A percentile compares a stretch with the other conserved stretches of the same genome.
Conservation (phyloP, 1,284 basidiomycete genomes). For the Trichosporon sp. region DNA sequence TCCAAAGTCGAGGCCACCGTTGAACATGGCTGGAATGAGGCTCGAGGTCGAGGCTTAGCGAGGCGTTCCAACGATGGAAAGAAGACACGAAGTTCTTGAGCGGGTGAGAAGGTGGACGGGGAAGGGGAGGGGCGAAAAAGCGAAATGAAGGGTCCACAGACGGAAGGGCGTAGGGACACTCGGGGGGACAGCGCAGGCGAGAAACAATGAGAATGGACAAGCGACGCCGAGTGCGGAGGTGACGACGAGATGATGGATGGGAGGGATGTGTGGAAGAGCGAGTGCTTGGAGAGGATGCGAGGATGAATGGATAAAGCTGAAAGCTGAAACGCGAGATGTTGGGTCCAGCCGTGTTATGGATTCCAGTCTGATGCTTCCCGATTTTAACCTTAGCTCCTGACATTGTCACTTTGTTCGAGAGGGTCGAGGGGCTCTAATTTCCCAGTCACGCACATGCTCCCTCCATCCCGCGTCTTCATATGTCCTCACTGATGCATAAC, state of each 20-base stretch:
- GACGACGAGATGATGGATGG: not conserved
- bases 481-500: not conserved
- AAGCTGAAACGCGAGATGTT: not conserved
- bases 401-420: not conserved
- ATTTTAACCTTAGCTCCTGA: not conserved
- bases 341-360: not conserved
- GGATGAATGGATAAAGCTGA: not conserved
- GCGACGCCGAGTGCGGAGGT: not conserved
- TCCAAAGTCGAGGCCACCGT: conserved; percentile 34
- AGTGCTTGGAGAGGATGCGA: not conserved
- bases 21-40: conserved; percentile 24
- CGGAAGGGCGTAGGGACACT: not conserved
- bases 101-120: not conserved
- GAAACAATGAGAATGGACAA: not conserved
- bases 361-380: conserved; percentile 1
- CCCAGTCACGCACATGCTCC: not conserved
- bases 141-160: not conserved
- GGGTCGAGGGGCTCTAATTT: not conserved
- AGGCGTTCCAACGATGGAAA: not conserved
- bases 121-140: not conserved
- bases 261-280: not conserved
- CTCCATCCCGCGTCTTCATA: not conserved
- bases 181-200: not conserved
- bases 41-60: not conserved
- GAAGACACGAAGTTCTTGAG: not conserved